Evolutionary conservation across 2,329 filamentous ascomycete species (phyloP).

Genomic region (Hymenoscyphus fraxineus): DNA sequence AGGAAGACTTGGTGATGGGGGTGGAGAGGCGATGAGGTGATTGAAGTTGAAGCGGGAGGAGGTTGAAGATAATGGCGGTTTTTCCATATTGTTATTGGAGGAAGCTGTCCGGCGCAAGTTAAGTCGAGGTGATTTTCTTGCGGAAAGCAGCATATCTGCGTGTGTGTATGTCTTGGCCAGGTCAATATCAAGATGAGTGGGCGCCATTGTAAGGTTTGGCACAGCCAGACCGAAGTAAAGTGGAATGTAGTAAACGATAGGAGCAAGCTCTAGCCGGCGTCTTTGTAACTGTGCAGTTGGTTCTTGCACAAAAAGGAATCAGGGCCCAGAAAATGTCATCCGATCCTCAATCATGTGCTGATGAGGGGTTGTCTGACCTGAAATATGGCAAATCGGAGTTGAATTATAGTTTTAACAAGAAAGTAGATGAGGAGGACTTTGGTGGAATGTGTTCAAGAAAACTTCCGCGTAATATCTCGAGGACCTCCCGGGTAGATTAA

Average conservation of each 20-base stretch:
- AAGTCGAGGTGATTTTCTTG: conserved; percentile 44
- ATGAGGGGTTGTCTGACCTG: conserved; percentile 5
- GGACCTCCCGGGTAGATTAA: conserved; percentile 3
- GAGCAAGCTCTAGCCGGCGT: conserved; percentile 4
- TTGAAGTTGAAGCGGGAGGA: conserved; percentile 64
- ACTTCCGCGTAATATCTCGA: not conserved
- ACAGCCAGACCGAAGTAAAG: conserved; percentile 29
- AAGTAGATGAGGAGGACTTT: not conserved
- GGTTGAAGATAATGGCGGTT: conserved; percentile 53
- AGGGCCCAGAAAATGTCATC: conserved; percentile 21
- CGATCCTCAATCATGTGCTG: conserved; percentile 7
- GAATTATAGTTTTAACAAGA: not conserved
- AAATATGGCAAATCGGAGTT: not conserved
- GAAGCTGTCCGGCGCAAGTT: conserved; percentile 57
- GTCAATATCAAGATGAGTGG: conserved; percentile 27
- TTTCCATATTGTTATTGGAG: conserved; percentile 54
- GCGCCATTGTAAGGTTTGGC: conserved; percentile 31
- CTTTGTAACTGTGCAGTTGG: conserved; percentile 15
- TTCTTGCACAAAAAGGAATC: conserved; percentile 26
- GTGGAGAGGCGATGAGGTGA: conserved; percentile 64
- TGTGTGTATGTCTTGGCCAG: conserved; percentile 36
- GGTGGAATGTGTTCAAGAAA: not conserved
- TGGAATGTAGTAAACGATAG: conserved; percentile 22
- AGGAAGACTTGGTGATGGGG: conserved; percentile 67
- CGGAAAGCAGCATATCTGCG: conserved; percentile 37